Base-by-base conservation (phyloP, 257 asterid genomes). In the Solanum verrucosum region DNA sequence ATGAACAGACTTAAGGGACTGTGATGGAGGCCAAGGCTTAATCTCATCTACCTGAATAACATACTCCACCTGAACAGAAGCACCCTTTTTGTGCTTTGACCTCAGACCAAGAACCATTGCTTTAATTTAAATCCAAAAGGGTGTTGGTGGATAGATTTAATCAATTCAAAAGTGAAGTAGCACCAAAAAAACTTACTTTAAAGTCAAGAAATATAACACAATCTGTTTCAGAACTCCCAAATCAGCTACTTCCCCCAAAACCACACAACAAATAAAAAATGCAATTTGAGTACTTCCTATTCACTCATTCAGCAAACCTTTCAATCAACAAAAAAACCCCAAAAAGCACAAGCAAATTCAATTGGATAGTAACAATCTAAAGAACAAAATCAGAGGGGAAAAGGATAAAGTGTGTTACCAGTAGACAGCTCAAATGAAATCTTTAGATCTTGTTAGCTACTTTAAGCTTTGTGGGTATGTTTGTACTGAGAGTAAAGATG, bases 21-120 rank as follows among this genome's bases (percentile, higher is more conserved):
- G 93, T 8, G 96, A 93, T 68, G 99, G 98, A 68, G 98, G 98
- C 99, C 99, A 96, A 6, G 98, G 98, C 89, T 90, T 94, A 56
- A 96, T 93, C 89, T 94, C 95, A 34, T 92, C 89, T 42, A 96
- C 86, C 27, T 90, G 97, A 83, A 96, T 86, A 1, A 89, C 84
- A 88, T 92, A 95, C 27, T 94, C 96, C 9, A 93, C 90, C 88
- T 90, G 90, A 42, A 94, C 87, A 46, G 91, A 74, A 72, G 91
- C 88, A 9, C 96, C 92, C 91, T 91, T 94, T 89, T 93, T 94
- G 87, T 90, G 90, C 86, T 90, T 96, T 4, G 94, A 91, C 84
- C 89, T 94, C 93, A 93, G 83, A 27, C 99, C 98, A 31, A 96
- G 98, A 91, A 94, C 98, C 99, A 96, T 96, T 40, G 93, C 94